Evolutionary conservation across 257 asterid species (phyloP).

Genomic region (Scutellaria minor): DNA sequence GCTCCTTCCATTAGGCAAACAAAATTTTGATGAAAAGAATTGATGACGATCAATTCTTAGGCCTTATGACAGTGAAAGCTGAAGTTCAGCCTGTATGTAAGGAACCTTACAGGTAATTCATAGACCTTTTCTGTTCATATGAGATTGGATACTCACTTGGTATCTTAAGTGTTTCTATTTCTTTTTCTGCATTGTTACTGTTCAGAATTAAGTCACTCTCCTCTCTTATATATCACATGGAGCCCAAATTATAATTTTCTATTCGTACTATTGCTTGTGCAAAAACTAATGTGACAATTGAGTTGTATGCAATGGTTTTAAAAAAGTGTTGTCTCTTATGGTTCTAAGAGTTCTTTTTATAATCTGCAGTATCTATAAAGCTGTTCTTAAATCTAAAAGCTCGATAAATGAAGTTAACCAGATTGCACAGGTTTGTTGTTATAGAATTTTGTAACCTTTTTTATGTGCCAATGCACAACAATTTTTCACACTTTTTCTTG

Average conservation of each 20-base stretch:
- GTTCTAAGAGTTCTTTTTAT: constrained; percentile 28
- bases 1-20: constrained; percentile 63
- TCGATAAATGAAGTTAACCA: constrained; percentile 80
- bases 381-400: constrained; percentile 59
- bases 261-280: neutral
- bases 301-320: constrained; percentile 24
- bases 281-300: constrained; percentile 14
- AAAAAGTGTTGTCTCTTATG: constrained; percentile 4
- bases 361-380: constrained; percentile 56
- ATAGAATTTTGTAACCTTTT: constrained; percentile 23
- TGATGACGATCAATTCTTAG: constrained; percentile 87
- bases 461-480: constrained; percentile 11
- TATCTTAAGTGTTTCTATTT: neutral
- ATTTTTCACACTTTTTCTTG: constrained; percentile 42
- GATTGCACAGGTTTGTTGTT: constrained; percentile 73
- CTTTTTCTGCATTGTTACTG: neutral
- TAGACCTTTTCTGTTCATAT: constrained; percentile 18
- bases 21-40: constrained; percentile 71
- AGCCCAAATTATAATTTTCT: constrained; percentile 7
- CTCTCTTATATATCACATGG: constrained; percentile 10
- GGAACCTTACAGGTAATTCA: constrained; percentile 84
- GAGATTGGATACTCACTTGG: constrained; percentile 11
- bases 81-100: constrained; percentile 81
- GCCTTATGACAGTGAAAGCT: constrained; percentile 72
- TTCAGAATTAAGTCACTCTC: constrained; percentile 8